A percentile compares a stretch with the other conserved stretches of the same genome.
These are phyloP conservation scores for Geranium rotundifolium DNA, from an alignment of 345 rosid genomes.

Conservation along the genomic window DNA sequence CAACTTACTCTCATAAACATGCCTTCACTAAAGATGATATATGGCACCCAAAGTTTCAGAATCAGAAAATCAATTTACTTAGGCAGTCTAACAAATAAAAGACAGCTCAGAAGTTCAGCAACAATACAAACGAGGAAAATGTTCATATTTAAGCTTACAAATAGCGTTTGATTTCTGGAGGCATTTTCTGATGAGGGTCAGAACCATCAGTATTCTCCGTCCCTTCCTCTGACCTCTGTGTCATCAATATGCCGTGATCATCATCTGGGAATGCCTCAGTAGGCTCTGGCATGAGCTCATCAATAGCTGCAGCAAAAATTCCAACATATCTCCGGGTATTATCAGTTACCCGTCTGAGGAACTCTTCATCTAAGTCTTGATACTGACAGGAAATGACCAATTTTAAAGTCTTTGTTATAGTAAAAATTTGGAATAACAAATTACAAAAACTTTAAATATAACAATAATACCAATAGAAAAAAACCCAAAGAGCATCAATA, in stretches of 20 bases:
- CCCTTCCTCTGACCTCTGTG: conserved; percentile 73
- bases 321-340: conserved; percentile 84
- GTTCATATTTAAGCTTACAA: conserved; percentile 39
- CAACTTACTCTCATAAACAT: no score
- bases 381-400: conserved; percentile 27
- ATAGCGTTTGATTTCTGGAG: conserved; percentile 80
- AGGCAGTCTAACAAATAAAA: not conserved
- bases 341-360: conserved; percentile 60
- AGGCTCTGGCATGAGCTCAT: conserved; percentile 78
- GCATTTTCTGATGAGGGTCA: conserved; percentile 72
- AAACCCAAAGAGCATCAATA: not conserved
- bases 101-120: not conserved
- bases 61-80: not conserved
- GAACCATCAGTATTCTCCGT: conserved; percentile 44
- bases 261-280: conserved; percentile 83
- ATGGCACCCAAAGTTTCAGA: not conserved
- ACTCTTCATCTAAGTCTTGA: conserved; percentile 56
- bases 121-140: not conserved
- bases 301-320: conserved; percentile 61
- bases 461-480: no score
- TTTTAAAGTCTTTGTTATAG: not conserved
- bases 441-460: no score
- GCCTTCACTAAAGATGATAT: no score
- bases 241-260: conserved; percentile 77
- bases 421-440: not conserved